A percentile compares a stretch with the other conserved stretches of the same genome.
These are phyloP conservation scores for Orbilia ellipsospora DNA, from an alignment of 2,329 filamentous ascomycete species.

Conservation along the genomic window DNA sequence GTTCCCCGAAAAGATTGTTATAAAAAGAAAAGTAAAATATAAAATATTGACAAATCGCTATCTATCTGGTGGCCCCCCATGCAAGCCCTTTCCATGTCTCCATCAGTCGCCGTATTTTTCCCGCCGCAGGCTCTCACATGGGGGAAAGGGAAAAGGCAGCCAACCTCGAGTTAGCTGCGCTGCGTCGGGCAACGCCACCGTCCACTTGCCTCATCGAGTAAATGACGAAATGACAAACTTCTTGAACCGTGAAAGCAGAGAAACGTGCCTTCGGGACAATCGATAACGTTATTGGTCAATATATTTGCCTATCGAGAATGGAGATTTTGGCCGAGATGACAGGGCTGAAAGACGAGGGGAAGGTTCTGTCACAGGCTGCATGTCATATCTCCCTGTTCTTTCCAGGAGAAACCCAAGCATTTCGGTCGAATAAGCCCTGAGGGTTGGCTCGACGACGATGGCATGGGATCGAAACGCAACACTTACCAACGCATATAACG, in stretches of 20 bases:
- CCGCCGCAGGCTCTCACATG: slow-evolving; percentile 38
- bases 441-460: too few relatives aligned
- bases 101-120: slow-evolving; percentile 56
- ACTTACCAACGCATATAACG: too few relatives aligned
- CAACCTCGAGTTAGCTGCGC: slow-evolving; percentile 27
- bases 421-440: neutral
- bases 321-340: slow-evolving; percentile 52
- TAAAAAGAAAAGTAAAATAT: too few relatives aligned
- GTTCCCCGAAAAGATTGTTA: slow-evolving; percentile 43
- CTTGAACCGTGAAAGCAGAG: slow-evolving; percentile 40
- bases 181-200: slow-evolving; percentile 49
- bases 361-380: slow-evolving; percentile 14
- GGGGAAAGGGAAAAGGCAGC: slow-evolving; percentile 11
- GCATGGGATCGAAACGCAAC: too few relatives aligned
- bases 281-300: slow-evolving; percentile 50
- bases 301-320: slow-evolving; percentile 32
- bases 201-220: slow-evolving; percentile 54
- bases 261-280: slow-evolving; percentile 38
- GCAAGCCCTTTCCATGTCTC: slow-evolving; percentile 54
- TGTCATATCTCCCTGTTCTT: slow-evolving; percentile 1
- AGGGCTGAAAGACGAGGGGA: slow-evolving; percentile 29
- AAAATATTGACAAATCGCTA: slow-evolving; percentile 55
- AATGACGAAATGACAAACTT: slow-evolving; percentile 52
- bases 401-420: neutral
- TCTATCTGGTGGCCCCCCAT: slow-evolving; percentile 52